phyloP scores from a whole-genome alignment of 768 basidiomycete genomes.

The Trametes cubensis region DNA sequence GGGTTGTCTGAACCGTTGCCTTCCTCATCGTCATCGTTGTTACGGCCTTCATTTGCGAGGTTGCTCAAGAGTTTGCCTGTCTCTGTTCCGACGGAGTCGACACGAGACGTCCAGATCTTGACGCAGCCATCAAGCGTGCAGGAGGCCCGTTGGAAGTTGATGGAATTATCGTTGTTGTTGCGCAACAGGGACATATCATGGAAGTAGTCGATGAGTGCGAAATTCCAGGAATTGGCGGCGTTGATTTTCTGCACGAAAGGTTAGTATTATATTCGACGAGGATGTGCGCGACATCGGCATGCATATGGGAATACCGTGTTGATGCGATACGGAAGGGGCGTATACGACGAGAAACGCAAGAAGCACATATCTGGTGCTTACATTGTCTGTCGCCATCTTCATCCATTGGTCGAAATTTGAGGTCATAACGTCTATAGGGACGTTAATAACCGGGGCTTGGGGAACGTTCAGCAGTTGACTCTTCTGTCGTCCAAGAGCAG shows the following conservation, averaged over 20 bases:
- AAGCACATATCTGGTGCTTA: conserved; percentile 41
- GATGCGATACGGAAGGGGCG: too few relatives aligned
- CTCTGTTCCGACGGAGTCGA: conserved; percentile 95
- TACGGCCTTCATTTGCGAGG: conserved; percentile 67
- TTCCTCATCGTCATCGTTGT: conserved; percentile 60
- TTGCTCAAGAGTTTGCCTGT: conserved; percentile 94
- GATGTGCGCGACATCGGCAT: too few relatives aligned
- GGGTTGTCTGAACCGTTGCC: conserved; percentile 60
- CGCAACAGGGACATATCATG: conserved; percentile 96
- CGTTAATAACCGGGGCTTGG: conserved; percentile 57
- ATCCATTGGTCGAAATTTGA: conserved; percentile 99
- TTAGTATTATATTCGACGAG: conserved; percentile 11
- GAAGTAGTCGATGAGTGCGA: conserved; percentile 98
- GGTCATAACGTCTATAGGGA: conserved; percentile 82
- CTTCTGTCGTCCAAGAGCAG: conserved; percentile 55
- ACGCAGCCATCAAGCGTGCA: conserved; percentile 98
- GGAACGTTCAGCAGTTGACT: conserved; percentile 63
- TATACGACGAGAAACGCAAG: not conserved
- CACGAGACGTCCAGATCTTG: conserved; percentile 98
- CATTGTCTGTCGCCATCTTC: conserved; percentile 99
- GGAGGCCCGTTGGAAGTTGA: conserved; percentile 99
- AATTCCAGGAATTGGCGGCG: conserved; percentile 95
- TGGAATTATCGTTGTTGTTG: conserved; percentile 91
- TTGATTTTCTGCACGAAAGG: conserved; percentile 86
- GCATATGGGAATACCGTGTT: too few relatives aligned